Evolutionary conservation across 345 rosid species (phyloP).

Genomic region (Moricandia arvensis): DNA sequence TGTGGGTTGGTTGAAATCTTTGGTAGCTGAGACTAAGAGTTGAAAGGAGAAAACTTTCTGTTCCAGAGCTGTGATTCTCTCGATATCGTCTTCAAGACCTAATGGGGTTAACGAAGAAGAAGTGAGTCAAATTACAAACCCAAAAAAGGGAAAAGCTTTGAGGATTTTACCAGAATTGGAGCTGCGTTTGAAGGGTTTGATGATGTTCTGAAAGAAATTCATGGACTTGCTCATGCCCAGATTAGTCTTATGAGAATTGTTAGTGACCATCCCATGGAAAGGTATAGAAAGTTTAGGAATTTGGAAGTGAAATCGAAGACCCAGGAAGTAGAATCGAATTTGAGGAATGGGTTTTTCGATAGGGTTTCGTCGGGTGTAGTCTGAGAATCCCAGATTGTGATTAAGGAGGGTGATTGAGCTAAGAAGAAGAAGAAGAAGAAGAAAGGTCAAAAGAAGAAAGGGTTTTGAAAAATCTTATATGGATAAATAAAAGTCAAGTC

Average conservation of each 20-base stretch:
- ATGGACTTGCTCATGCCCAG: constrained; percentile 49
- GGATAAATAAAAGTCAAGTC: not conserved
- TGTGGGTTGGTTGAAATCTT: constrained; percentile 66
- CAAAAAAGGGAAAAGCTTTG: not conserved
- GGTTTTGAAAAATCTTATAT: not conserved
- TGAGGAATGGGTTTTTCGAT: not conserved
- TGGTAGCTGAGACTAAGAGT: constrained; percentile 72
- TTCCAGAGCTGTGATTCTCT: constrained; percentile 71
- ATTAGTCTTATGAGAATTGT: not conserved
- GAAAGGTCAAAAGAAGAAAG: not conserved
- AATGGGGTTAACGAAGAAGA: constrained; percentile 15
- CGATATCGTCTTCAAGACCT: constrained; percentile 59
- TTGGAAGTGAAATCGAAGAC: not conserved
- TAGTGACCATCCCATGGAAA: constrained; percentile 35
- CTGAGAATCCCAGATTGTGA: not conserved
- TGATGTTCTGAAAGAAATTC: constrained; percentile 49
- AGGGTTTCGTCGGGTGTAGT: not conserved
- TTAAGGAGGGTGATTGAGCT: not conserved
- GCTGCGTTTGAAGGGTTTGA: constrained; percentile 50
- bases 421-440: constrained; percentile 8
- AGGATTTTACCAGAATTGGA: constrained; percentile 51
- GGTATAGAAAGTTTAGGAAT: not conserved
- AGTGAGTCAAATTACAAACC: not conserved
- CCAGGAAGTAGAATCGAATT: not conserved
- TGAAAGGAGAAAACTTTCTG: constrained; percentile 78